phyloP scores from a whole-genome alignment of 1,284 basidiomycete species.

The Pseudozyma sp. region DNA sequence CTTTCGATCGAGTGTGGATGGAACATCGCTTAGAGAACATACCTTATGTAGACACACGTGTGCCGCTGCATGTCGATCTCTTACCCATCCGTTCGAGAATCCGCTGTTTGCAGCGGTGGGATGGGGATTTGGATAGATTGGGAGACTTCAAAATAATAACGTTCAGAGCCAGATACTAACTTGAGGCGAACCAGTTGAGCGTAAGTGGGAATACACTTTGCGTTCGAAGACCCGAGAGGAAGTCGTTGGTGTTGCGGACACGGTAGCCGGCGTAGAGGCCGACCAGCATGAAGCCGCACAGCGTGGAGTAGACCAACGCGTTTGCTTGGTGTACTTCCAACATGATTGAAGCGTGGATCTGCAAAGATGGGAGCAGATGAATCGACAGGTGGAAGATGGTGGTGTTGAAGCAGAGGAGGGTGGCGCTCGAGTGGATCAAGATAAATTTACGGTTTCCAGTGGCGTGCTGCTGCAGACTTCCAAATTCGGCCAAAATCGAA shows the following conservation, averaged over 20 bases:
- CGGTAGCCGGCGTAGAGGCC: constrained; percentile 66
- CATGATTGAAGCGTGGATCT: constrained; percentile 23
- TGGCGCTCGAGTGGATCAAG: not conserved
- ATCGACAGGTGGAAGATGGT: not conserved
- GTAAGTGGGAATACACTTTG: constrained; percentile 65
- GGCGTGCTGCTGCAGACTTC: too few species aligned
- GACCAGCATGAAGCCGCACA: constrained; percentile 66
- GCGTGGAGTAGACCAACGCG: constrained; percentile 66
- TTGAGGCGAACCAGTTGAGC: constrained; percentile 68
- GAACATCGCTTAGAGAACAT: constrained; percentile 34
- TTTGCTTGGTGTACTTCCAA: constrained; percentile 58
- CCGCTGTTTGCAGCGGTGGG: constrained; percentile 44
- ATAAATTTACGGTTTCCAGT: not conserved
- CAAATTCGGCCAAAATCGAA: too few species aligned
- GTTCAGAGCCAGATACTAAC: constrained; percentile 54
- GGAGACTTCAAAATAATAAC: constrained; percentile 25
- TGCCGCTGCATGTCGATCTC: constrained; percentile 7
- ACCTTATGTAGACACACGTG: constrained; percentile 10
- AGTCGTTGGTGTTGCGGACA: constrained; percentile 63
- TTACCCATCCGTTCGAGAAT: constrained; percentile 33
- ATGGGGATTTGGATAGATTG: constrained; percentile 9
- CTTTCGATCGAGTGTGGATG: constrained; percentile 16
- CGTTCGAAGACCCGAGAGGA: constrained; percentile 66
- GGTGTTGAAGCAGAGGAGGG: constrained; percentile 6
- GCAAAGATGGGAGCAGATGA: not conserved